Base-by-base conservation (phyloP, 495 filamentous ascomycete genomes). In the Parmelia sp. region DNA sequence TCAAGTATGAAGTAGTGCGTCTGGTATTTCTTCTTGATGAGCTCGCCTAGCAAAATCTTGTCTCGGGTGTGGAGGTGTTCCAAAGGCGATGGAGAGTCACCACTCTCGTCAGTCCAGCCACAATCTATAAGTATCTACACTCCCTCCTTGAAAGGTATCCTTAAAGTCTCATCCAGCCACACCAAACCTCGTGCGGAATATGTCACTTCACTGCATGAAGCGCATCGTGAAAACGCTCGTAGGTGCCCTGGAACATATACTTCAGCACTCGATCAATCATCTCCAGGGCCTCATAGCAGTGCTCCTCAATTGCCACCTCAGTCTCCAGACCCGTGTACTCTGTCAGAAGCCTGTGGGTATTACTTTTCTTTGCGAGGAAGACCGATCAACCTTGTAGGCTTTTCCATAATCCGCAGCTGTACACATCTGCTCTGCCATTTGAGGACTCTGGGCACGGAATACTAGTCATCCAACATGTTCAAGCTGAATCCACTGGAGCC, bases 1-100 rank as follows among this genome's bases (percentile, higher is more conserved):
- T 97, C 92, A 60, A 97, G 84, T 49, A 96, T 86, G 76, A 93
- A 97, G 78, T 93, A 97, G 71, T 97, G 92, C 21, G 91, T 92
- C 47, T 85, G 79, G 70, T 88, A 94, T 74, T 92, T 90, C 72
- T 92, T 86, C 72, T 89, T 91, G 62, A 97, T 83, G 27, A 97
- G 72, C 64, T 87, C 77, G 23, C 92, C 92, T 19, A 96, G 81
- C 21, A 86, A 86, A n/a, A 94, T 90, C 77, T 96, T 92, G 63
- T 92, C 90, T 61, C 90, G 81, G 1, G 92, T 96, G 66, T 83
- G 81, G 15, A 97, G 78, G 71, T 96, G 92, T 71, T 96, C 90
- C 37, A 86, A 78, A 14, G 84, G 80, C 25, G 84, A 82, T 29
- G 90, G 79, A 60, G 74, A 74, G 6, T 86, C 83, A n/a, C 89